Base-by-base conservation (phyloP, 1,284 basidiomycete genomes). In the Cutaneotrichosporon sp. region DNA sequence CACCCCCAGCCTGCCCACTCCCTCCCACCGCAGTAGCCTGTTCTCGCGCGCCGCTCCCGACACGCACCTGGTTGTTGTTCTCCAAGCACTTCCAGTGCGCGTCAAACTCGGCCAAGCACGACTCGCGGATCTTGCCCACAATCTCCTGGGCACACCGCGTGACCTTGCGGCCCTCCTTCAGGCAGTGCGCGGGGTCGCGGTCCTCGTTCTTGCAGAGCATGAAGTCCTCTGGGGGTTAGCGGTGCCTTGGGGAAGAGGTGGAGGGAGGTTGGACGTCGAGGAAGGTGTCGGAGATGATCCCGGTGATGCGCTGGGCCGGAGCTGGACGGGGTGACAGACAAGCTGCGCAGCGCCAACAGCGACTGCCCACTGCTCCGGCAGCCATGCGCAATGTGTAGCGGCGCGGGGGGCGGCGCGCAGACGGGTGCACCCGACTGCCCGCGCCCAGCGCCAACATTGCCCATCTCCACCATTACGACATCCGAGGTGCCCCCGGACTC, bases 121-220 rank as follows among this genome's bases (percentile, higher is more conserved):
- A 91, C 79, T 95, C 91, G 66, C 92, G 84, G 84, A 99, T 89
- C 84, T 97, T 97, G 65, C 82, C 85, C 67, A 99, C 92, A 66
- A 99, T 74, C 77, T 98, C 94, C 56, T 89, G 88, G 54, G 95
- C 91, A 79, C 97, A 99, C 71, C 97, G 85, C 58, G 97, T 99
- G 63, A 99, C 95, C 73, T 92, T 88, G 69, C 97, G 83, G 29
- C 97, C 97, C 80, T 99, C 97, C 84, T 91, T 90, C 80, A 99
- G 80, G 81, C 97, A 99, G 80, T 97, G 92, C 36, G 80, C 92
- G 14, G 97, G 92, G 77, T 97, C 89, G 59, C 86, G 84, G 77
- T 86, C 89, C 83, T 98, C 94, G 53, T 86, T 83, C 83, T 99
- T 99, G 87, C 97, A 99, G 60, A 98, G 89, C 93, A 99, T 97